Evolutionary conservation across 164 flowering plant genomes (phyloP).

Genomic region (Hamamelis virginiana): DNA sequence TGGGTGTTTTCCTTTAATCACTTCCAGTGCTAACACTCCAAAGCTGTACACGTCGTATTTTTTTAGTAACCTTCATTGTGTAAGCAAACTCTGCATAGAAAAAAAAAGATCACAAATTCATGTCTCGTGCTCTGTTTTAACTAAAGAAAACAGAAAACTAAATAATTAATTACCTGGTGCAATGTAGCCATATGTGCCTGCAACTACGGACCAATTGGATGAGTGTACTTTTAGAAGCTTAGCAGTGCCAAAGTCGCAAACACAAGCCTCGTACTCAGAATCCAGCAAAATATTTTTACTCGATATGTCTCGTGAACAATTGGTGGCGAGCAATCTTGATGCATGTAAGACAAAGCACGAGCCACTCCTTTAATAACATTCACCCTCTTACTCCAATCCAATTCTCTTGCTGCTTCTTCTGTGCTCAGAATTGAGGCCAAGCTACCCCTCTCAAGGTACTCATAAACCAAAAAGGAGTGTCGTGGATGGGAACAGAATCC

Average conservation of each 20-base stretch:
- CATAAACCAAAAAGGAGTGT: slow-evolving; percentile 24
- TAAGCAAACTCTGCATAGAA: slow-evolving; percentile 17
- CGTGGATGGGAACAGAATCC: slow-evolving; percentile 25
- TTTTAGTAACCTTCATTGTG: slow-evolving; percentile 12
- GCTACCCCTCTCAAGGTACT: slow-evolving; percentile 31
- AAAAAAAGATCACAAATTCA: not conserved
- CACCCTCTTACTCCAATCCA: slow-evolving; percentile 30
- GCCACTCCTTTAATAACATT: slow-evolving; percentile 26
- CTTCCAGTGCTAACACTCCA: slow-evolving; percentile 14
- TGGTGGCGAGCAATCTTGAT: slow-evolving; percentile 32
- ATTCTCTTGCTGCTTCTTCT: slow-evolving; percentile 17
- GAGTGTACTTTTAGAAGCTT: slow-evolving; percentile 10
- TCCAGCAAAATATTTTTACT: slow-evolving; percentile 28
- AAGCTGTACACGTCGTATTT: slow-evolving; percentile 16
- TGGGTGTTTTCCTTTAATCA: slow-evolving; percentile 15
- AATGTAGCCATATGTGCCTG: slow-evolving; percentile 12
- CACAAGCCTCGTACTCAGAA: slow-evolving; percentile 5
- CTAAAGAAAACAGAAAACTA: not conserved
- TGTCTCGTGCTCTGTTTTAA: not conserved
- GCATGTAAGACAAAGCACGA: slow-evolving; percentile 29
- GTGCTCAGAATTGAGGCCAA: slow-evolving; percentile 12
- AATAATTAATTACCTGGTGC: slow-evolving; percentile 14
- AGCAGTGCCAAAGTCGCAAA: slow-evolving; percentile 20
- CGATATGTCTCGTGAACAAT: slow-evolving; percentile 35
- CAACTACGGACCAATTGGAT: slow-evolving; percentile 8